A percentile compares a stretch with the other conserved stretches of the same genome.
Conservation (phyloP, 768 basidiomycete genomes). For the Amanita rubescens region DNA sequence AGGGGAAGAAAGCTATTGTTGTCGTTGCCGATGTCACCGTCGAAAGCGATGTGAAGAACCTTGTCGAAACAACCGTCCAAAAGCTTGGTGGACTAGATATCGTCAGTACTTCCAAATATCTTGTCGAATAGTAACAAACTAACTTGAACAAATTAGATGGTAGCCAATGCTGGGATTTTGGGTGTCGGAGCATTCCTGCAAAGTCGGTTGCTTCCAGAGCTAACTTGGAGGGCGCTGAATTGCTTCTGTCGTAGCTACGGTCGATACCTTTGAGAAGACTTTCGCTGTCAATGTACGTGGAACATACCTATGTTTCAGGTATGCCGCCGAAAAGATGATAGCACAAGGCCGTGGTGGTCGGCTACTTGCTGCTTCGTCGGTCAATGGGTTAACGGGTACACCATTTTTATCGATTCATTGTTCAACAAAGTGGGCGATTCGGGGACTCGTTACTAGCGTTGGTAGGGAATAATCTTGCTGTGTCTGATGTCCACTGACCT, state of each 20-base stretch:
- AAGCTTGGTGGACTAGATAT: constrained; percentile 24
- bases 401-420: constrained; percentile 19
- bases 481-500: not conserved
- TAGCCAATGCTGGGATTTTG: constrained; percentile 26
- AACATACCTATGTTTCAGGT: constrained; percentile 32
- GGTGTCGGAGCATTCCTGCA: constrained; percentile 15
- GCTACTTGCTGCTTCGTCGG: constrained; percentile 36
- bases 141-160: constrained; percentile 19
- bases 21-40: constrained; percentile 25
- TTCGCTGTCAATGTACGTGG: constrained; percentile 30
- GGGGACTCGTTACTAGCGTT: constrained; percentile 25
- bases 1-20: constrained; percentile 16
- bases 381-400: constrained; percentile 24
- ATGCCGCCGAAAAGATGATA: constrained; percentile 36
- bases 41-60: constrained; percentile 28
- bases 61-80: constrained; percentile 27
- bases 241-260: constrained; percentile 13
- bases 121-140: not conserved
- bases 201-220: constrained; percentile 12
- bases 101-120: constrained; percentile 9
- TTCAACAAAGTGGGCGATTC: constrained; percentile 32
- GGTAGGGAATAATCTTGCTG: constrained; percentile 12
- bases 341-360: constrained; percentile 35
- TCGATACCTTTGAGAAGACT: constrained; percentile 24
- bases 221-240: not conserved